Conservation (phyloP, 176 grass and related monocot genomes). For the Typha latifolia region DNA sequence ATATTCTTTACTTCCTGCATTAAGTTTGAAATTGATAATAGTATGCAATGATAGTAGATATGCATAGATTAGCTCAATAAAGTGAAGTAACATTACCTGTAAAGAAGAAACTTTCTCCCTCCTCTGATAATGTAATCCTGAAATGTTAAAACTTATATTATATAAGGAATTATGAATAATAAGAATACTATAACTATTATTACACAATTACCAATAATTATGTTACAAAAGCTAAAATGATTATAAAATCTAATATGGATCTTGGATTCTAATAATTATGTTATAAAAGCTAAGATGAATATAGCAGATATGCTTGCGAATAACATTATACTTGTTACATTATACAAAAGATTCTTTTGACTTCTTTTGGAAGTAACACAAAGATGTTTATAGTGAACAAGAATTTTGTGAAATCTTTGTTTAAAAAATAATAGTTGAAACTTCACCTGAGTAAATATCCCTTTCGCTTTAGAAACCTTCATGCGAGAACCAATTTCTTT, state of each 20-base stretch:
- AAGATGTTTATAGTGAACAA: no score
- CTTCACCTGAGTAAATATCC: constrained; percentile 85
- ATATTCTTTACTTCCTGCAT: neutral
- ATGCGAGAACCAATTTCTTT: constrained; percentile 70
- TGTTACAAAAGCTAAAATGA: no score
- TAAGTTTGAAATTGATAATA: no score
- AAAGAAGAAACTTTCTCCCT: constrained; percentile 76
- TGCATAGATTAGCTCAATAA: constrained; percentile 6
- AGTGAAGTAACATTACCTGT: constrained; percentile 44
- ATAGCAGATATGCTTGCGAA: no score
- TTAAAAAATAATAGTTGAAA: neutral
- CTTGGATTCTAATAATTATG: no score
- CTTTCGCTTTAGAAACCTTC: constrained; percentile 59
- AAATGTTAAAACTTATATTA: constrained; percentile 9
- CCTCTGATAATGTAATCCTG: constrained; percentile 96
- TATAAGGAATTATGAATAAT: neutral
- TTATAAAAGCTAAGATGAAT: no score
- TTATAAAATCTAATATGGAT: no score
- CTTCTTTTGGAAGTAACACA: neutral
- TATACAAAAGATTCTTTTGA: no score
- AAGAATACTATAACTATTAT: neutral
- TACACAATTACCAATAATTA: no score
- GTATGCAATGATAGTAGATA: no score
- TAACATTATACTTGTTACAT: no score
- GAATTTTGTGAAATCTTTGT: no score